Base-by-base conservation (phyloP, 2,329 filamentous ascomycete genomes). In the Dryadomyces quercus-mongolicae region DNA sequence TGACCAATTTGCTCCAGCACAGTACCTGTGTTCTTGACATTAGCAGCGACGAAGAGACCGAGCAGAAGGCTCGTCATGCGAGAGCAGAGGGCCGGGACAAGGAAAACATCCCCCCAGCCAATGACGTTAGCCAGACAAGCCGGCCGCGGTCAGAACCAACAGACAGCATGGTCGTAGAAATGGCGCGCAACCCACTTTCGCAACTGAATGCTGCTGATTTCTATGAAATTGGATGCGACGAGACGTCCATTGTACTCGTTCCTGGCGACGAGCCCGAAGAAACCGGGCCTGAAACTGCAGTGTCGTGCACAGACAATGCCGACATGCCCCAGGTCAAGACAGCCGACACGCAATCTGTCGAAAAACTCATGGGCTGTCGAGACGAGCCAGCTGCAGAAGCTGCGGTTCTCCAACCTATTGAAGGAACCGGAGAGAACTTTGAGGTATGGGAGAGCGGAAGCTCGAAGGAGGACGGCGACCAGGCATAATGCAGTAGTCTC, bases 1-100 rank as follows among this genome's bases (percentile, higher is more conserved):
- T 93, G 69, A 88, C 90, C 62, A 96, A 95, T 63, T 74, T 95
- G 43, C 88, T 97, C 71, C 88, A 96, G 69, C 92, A 96, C 72
- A 86, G 85, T 54, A 92, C 92, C 8, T 85, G 85, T 59, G 83
- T 85, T 0, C 78, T 97, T 3, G 92, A 97, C 65, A 89, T 97
- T 63, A 89, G 83, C 60, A 91, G 88, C 21, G 91, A 95, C 62
- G 91, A 95, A 66, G 86, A 91, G 68, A 78, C 71, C 31, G 76
- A 79, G 63, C 75, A 72, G 51, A 78, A 78, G 64, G 69, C 76
- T 46, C 71, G 63, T 51, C 69, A 69, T 60, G 77, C 75, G 64
- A 66, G 74, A 60, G 74, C 74, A 36, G 79, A 87, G 60, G 77
- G 80, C 48, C 76, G 81, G 36, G 87, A 89, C 63, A 98, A 98